A percentile compares a stretch with the other conserved stretches of the same genome.
phyloP scores from a whole-genome alignment of 305 asterid species.

The Rubia balearica region DNA sequence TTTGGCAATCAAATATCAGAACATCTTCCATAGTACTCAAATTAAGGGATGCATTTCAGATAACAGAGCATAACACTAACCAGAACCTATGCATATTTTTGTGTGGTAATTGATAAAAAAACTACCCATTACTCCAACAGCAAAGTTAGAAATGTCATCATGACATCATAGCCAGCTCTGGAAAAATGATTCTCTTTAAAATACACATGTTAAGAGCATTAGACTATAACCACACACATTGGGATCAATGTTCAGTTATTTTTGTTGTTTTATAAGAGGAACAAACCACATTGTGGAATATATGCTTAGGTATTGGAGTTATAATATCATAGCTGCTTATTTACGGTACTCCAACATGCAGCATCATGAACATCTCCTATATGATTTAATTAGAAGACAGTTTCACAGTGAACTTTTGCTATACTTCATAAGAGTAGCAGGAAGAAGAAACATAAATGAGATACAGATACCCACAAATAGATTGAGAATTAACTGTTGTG shows the following conservation, averaged over 20 bases:
- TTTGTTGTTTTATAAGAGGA: background rate
- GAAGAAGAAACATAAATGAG: background rate
- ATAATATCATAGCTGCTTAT: background rate
- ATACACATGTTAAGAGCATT: background rate
- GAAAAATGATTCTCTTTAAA: background rate
- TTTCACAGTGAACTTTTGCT: background rate
- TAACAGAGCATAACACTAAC: background rate
- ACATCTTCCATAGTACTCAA: background rate
- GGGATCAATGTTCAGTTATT: background rate
- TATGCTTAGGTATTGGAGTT: background rate
- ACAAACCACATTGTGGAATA: background rate
- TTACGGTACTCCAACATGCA: background rate
- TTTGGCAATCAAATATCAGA: background rate
- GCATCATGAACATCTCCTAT: background rate
- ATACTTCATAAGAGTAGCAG: background rate
- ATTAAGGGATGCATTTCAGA: background rate
- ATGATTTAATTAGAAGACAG: background rate
- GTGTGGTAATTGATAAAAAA: background rate
- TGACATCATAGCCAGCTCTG: background rate
- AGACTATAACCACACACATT: background rate
- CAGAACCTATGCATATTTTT: background rate
- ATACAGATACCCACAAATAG: background rate
- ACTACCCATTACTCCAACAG: background rate
- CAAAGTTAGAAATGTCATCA: background rate
- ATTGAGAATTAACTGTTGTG: background rate